A percentile compares a stretch with the other conserved stretches of the same genome.
Evolutionary conservation across 805 yeast genomes (phyloP).

Genomic region (Lipomyces yamanashiensis): DNA sequence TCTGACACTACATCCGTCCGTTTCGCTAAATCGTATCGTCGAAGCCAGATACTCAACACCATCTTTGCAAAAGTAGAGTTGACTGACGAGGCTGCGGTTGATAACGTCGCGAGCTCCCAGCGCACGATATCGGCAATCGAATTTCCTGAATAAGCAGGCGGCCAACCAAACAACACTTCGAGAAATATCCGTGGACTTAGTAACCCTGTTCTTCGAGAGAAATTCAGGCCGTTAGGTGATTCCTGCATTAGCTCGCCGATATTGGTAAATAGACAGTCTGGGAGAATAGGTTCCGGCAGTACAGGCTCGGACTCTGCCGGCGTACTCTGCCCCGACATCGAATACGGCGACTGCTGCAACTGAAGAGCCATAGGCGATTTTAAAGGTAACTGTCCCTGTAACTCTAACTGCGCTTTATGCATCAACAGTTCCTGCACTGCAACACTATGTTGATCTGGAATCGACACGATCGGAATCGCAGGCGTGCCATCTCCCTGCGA

Average conservation of each 20-base stretch:
- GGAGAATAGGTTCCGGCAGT: conserved; percentile 35
- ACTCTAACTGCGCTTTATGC: conserved; percentile 5
- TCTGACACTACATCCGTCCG: conserved; percentile 1
- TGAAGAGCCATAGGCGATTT: background rate
- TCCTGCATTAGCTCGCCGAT: conserved; percentile 33
- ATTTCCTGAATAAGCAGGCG: background rate
- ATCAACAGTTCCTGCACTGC: conserved; percentile 13
- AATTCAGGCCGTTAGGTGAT: conserved; percentile 15
- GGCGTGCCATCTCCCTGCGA: conserved; percentile 1
- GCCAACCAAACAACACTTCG: conserved; percentile 27
- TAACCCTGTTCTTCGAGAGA: conserved; percentile 1
- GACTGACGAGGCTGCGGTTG: background rate
- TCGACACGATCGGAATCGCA: conserved; percentile 12
- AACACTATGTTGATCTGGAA: conserved; percentile 12
- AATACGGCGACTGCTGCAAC: conserved; percentile 6
- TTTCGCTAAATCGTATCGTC: conserved; percentile 5
- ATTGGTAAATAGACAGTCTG: conserved; percentile 31
- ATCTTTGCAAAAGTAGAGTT: conserved; percentile 15
- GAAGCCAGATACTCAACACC: conserved; percentile 28
- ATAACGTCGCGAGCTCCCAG: conserved; percentile 15
- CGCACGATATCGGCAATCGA: conserved; percentile 15
- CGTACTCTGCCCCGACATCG: conserved; percentile 4
- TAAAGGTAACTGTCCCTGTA: conserved; percentile 1
- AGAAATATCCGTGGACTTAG: conserved; percentile 7
- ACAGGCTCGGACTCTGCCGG: conserved; percentile 10